Base-by-base conservation (phyloP, 2,329 filamentous ascomycete genomes). In the Cladosporium halotolerans region DNA sequence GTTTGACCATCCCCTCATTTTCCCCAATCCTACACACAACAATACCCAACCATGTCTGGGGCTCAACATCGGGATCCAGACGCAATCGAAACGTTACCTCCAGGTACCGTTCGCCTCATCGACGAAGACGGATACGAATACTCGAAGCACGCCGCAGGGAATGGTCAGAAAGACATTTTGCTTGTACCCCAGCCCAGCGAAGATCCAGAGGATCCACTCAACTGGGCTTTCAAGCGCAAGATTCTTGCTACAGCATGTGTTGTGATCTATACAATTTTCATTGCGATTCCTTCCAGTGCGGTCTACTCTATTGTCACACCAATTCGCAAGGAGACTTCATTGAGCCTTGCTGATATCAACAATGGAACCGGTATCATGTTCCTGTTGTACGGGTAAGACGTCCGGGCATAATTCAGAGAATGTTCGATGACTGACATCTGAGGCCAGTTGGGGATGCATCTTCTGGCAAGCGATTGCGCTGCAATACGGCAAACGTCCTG, bases 381-480 rank as follows among this genome's bases (percentile, higher is more conserved):
- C 19, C 31, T 52, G 8, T 18, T 39, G 5, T 52, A 39, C 41
- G 18, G 41, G 42, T 45, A 23, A 31, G 31, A 28, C 10, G 18
- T 19, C 18, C 41, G 5, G 7, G 7, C 7, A 28, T 28, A 16
- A 39, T 18, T 16, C 36, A 3, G 13, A 28, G 7, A 28, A 28
- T 7, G 11, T 9, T 9, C 13, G 4, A 16, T n/a, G 23, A 45
- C 43, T 19, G 70, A 76, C 14, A 74, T 75, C 2, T 28, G 77
- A n/a, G 6, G 11, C 23, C 14, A 59, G 61, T 16, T 63, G 75
- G 76, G 76, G 75, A 0, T 72, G 73, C 57, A 62, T 80, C 2
- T 66, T 80, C 40, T 79, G 74, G 73, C 77, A 80, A 58, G 76
- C 78, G 2, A 60, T 80, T 31, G 78, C 78, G 0, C 62, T 79